These are phyloP conservation scores for Blastobotrys serpentis DNA, from an alignment of 1,139 yeast species.

Conservation along the genomic window DNA sequence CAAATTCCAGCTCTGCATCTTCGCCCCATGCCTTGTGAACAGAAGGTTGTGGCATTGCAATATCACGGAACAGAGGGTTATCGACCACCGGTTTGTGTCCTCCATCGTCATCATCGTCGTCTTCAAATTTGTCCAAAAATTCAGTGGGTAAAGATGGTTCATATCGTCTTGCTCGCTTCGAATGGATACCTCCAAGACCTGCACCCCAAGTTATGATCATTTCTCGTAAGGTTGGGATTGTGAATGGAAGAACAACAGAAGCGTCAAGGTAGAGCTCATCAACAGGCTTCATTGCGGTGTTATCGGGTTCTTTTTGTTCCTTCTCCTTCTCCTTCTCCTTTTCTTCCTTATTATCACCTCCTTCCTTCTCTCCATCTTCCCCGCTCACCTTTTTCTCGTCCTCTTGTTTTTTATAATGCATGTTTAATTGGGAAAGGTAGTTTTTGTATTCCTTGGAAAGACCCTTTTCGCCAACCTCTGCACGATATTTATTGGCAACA, in stretches of 20 bases:
- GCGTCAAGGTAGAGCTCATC: constrained; percentile 37
- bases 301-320: constrained; percentile 17
- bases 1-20: constrained; percentile 26
- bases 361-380: constrained; percentile 11
- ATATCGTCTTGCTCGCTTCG: constrained; percentile 37
- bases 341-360: constrained; percentile 7
- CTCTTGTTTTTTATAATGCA: constrained; percentile 30
- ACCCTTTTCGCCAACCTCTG: constrained; percentile 73
- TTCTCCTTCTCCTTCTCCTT: constrained; percentile 18
- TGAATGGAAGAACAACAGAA: constrained; percentile 37
- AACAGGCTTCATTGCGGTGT: constrained; percentile 7
- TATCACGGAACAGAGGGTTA: constrained; percentile 27
- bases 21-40: constrained; percentile 36
- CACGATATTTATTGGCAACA: constrained; percentile 71
- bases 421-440: constrained; percentile 36
- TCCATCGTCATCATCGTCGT: constrained; percentile 16
- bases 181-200: constrained; percentile 41
- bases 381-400: constrained; percentile 12
- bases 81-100: constrained; percentile 11
- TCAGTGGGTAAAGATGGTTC: constrained; percentile 44
- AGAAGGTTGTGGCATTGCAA: constrained; percentile 32
- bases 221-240: constrained; percentile 42
- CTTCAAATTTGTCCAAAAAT: constrained; percentile 40
- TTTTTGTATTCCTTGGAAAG: constrained; percentile 40
- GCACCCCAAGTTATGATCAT: constrained; percentile 46